Percentiles rank a stretch among this genome's conserved stretches.
phyloP scores from a whole-genome alignment of 345 rosid species.

The Euphorbia pulcherrima region DNA sequence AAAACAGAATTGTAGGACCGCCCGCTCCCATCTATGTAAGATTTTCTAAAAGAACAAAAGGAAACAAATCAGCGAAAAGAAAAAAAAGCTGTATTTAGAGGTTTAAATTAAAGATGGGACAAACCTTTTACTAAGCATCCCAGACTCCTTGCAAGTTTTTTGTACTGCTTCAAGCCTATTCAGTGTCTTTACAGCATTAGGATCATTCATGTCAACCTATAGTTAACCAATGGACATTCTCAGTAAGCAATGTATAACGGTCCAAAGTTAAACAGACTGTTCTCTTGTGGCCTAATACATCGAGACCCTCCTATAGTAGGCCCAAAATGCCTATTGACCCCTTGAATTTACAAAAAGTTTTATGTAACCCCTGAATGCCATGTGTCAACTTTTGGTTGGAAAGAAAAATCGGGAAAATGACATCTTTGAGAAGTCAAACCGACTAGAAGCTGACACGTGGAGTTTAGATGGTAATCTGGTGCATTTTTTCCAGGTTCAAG shows the following conservation, averaged over 20 bases:
- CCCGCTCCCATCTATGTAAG: conserved; percentile 34
- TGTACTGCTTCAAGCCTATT: conserved; percentile 58
- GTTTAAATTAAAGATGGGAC: conserved; percentile 1
- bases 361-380: too few species aligned
- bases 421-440: too few species aligned
- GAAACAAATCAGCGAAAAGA: not conserved
- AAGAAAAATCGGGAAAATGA: too few species aligned
- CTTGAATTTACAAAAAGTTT: too few species aligned
- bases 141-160: conserved; percentile 60
- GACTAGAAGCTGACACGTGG: too few species aligned
- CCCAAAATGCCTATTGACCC: too few species aligned
- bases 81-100: not conserved
- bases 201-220: conserved; percentile 70
- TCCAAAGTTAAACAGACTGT: not conserved
- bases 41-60: conserved; percentile 42
- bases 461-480: too few species aligned
- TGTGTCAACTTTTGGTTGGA: too few species aligned
- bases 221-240: conserved; percentile 9
- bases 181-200: conserved; percentile 57
- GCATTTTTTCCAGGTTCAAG: too few species aligned
- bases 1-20: conserved; percentile 21
- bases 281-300: too few species aligned
- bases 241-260: not conserved
- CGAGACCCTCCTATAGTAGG: too few species aligned
- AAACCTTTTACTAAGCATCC: conserved; percentile 54